Conservation (phyloP, 73 alveolate genomes). For the Paramecium primaurelia region DNA sequence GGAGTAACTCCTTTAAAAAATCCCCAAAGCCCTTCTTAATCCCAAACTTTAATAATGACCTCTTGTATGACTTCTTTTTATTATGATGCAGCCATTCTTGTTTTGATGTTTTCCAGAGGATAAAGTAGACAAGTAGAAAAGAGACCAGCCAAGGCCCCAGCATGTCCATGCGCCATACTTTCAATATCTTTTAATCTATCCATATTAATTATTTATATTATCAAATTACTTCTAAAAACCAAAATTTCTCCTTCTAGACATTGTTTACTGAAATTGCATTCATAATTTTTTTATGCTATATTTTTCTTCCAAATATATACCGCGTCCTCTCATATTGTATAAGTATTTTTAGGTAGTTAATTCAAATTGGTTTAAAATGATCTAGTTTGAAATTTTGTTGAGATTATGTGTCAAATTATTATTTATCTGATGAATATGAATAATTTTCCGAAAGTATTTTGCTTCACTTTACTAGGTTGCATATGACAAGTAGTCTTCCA, state of each 20-base stretch:
- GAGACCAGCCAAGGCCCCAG: constrained; percentile 61
- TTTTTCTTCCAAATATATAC: not conserved
- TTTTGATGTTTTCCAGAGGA: constrained; percentile 53
- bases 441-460: not conserved
- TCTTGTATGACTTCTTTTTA: not conserved
- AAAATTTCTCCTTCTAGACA: not conserved
- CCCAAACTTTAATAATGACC: constrained; percentile 2
- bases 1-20: constrained; percentile 54
- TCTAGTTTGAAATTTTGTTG: not conserved
- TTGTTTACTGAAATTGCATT: not conserved
- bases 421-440: not conserved
- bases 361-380: not conserved
- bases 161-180: constrained; percentile 30
- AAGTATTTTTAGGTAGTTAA: not conserved
- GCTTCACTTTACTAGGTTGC: not conserved
- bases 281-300: not conserved
- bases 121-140: constrained; percentile 44
- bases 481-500: not conserved
- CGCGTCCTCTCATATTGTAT: not conserved
- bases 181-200: not conserved
- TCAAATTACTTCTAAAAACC: not conserved
- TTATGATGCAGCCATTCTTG: constrained; percentile 46
- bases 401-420: not conserved
- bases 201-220: not conserved
- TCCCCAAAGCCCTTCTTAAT: constrained; percentile 22